Conservation (phyloP, 768 basidiomycete species). For the Auricularia heimuer region DNA sequence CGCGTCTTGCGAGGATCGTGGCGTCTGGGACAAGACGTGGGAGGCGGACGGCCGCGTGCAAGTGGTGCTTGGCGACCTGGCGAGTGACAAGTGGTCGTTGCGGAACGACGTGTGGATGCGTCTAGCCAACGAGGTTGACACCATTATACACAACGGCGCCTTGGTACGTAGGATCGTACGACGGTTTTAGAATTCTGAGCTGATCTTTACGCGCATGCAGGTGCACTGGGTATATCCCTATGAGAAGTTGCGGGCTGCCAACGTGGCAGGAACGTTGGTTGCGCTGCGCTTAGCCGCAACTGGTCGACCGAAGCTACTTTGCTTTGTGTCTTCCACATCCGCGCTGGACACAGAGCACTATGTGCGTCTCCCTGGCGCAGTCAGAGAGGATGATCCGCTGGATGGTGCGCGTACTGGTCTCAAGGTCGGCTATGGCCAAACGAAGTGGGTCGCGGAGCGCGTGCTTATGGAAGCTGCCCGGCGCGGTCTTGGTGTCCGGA, state of each 20-base stretch:
- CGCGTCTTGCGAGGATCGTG: conserved; percentile 64
- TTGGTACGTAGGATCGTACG: conserved; percentile 45
- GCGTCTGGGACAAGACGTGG: conserved; percentile 88
- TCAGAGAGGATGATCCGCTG: conserved; percentile 82
- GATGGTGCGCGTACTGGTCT: conserved; percentile 69
- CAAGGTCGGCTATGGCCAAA: conserved; percentile 92
- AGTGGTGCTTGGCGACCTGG: conserved; percentile 78
- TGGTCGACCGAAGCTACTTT: conserved; percentile 64
- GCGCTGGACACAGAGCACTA: conserved; percentile 88
- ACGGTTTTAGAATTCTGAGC: no score
- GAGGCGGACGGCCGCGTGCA: conserved; percentile 54
- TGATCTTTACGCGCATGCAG: conserved; percentile 26
- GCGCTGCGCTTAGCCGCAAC: conserved; percentile 69
- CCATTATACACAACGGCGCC: conserved; percentile 92
- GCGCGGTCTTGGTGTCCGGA: conserved; percentile 74
- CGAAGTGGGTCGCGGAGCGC: conserved; percentile 98
- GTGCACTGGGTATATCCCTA: conserved; percentile 99
- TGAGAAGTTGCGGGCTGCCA: conserved; percentile 80
- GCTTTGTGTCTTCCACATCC: conserved; percentile 95
- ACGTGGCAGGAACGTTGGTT: conserved; percentile 86
- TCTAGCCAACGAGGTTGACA: conserved; percentile 65
- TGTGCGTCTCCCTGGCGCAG: conserved; percentile 73
- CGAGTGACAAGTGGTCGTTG: conserved; percentile 65
- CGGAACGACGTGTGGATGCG: conserved; percentile 51
- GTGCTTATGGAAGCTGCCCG: conserved; percentile 84